These are phyloP conservation scores for Calocybe cyanea DNA, from an alignment of 768 basidiomycete genomes.

Conservation along the genomic window DNA sequence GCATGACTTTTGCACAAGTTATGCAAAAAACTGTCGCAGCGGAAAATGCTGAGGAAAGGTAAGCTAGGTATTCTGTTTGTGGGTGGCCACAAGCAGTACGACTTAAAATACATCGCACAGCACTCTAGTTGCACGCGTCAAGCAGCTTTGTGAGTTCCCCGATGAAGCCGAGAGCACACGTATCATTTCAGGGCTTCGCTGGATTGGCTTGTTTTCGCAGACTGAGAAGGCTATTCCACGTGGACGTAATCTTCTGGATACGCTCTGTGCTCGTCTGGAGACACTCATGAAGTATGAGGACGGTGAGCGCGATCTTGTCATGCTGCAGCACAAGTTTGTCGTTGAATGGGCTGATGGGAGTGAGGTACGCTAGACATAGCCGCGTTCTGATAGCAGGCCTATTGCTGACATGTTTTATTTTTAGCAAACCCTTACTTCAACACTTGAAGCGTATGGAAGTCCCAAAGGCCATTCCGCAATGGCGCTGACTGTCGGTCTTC, in stretches of 20 bases:
- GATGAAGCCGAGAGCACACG: constrained; percentile 63
- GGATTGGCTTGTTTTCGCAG: constrained; percentile 89
- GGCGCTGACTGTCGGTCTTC: constrained; percentile 88
- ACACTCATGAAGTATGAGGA: constrained; percentile 86
- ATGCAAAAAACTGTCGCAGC: constrained; percentile 73
- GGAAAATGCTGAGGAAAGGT: constrained; percentile 68
- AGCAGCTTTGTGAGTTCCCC: constrained; percentile 70
- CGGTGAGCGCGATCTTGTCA: constrained; percentile 92
- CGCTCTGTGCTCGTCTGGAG: constrained; percentile 89
- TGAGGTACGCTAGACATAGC: constrained; percentile 38
- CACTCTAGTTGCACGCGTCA: constrained; percentile 69
- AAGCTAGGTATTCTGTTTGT: constrained; percentile 4
- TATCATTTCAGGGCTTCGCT: constrained; percentile 85
- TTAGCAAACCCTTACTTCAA: constrained; percentile 85
- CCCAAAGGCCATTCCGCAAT: constrained; percentile 82
- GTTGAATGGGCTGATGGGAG: constrained; percentile 86
- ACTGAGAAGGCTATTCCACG: constrained; percentile 54
- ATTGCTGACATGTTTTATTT: no score
- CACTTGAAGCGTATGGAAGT: constrained; percentile 84
- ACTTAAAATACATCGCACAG: constrained; percentile 35
- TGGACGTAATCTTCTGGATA: constrained; percentile 81
- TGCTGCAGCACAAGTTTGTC: constrained; percentile 98
- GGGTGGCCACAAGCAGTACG: background rate
- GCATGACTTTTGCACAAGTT: constrained; percentile 80
- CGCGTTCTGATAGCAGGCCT: no score